These are phyloP conservation scores for Aspergillus fumigatiaffinis DNA, from an alignment of 2,329 filamentous ascomycete genomes.

Conservation along the genomic window DNA sequence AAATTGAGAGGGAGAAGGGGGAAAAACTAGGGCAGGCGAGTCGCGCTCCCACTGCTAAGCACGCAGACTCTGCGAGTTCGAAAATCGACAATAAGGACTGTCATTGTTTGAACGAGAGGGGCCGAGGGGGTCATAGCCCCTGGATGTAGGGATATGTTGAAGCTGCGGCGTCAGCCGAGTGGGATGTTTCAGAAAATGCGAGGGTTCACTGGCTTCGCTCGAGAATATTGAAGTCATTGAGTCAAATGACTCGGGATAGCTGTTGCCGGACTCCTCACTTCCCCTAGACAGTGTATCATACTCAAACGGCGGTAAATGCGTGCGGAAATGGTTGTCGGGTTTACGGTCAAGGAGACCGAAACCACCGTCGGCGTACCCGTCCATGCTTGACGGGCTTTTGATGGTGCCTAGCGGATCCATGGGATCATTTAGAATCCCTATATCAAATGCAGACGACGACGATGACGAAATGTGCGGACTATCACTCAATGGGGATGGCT, in stretches of 20 bases:
- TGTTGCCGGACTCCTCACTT: conserved; percentile 20
- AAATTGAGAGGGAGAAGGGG: conserved; percentile 20
- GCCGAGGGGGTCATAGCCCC: conserved; percentile 31
- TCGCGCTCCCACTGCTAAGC: conserved; percentile 16
- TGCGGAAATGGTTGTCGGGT: conserved; percentile 19
- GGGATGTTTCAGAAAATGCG: conserved; percentile 25
- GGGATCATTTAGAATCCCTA: conserved; percentile 34
- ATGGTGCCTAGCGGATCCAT: conserved; percentile 39
- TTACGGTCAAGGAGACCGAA: conserved; percentile 26
- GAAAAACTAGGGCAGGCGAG: background rate
- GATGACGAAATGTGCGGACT: conserved; percentile 39
- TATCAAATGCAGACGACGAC: conserved; percentile 37
- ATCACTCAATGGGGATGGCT: conserved; percentile 36
- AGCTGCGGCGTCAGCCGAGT: conserved; percentile 19
- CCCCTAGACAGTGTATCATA: conserved; percentile 22
- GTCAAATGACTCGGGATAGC: conserved; percentile 29
- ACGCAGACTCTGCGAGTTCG: conserved; percentile 33
- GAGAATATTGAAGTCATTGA: conserved; percentile 28
- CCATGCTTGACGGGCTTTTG: conserved; percentile 29
- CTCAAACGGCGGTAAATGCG: conserved; percentile 24
- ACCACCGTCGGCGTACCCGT: conserved; percentile 31
- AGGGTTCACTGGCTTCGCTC: conserved; percentile 22
- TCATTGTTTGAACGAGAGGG: conserved; percentile 21
- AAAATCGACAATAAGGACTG: conserved; percentile 29
- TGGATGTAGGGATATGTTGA: conserved; percentile 21